These are phyloP conservation scores for Fusarium avenaceum DNA, from an alignment of 2,329 filamentous ascomycete species.

Conservation along the genomic window DNA sequence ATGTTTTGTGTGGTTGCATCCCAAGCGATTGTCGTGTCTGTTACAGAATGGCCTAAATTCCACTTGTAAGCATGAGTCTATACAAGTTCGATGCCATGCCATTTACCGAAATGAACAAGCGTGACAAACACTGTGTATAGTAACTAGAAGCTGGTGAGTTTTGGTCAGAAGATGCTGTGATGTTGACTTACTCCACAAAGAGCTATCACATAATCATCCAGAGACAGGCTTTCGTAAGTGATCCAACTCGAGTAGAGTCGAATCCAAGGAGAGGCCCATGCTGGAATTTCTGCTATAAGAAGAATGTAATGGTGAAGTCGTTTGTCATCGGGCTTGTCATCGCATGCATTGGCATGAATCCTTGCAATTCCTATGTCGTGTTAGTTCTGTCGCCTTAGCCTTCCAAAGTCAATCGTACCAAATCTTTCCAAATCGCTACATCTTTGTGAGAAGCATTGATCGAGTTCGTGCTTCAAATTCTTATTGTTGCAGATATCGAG, in stretches of 20 bases:
- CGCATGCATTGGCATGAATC: constrained; percentile 53
- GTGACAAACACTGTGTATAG: constrained; percentile 45
- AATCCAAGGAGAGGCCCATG: constrained; percentile 52
- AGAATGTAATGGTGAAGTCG: constrained; percentile 52
- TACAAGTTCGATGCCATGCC: too few relatives aligned
- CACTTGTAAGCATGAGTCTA: constrained; percentile 4
- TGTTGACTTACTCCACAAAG: constrained; percentile 50
- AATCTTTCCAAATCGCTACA: constrained; percentile 41
- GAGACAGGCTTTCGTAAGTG: constrained; percentile 49
- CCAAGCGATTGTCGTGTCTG: constrained; percentile 10
- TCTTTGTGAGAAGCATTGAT: constrained; percentile 32
- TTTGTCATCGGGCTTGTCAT: constrained; percentile 50
- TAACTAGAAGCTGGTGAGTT: constrained; percentile 32
- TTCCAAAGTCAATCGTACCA: constrained; percentile 19
- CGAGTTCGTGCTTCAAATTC: constrained; percentile 8
- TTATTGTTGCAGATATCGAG: constrained; percentile 32
- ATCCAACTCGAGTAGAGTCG: constrained; percentile 56
- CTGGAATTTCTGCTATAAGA: constrained; percentile 55
- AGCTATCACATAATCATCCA: constrained; percentile 59
- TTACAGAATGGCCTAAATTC: constrained; percentile 24
- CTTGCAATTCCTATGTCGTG: constrained; percentile 49
- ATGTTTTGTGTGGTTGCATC: constrained; percentile 12
- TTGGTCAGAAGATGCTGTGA: not conserved
- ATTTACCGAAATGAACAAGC: constrained; percentile 32
- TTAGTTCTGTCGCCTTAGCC: constrained; percentile 5